phyloP scores from a whole-genome alignment of 2,329 filamentous ascomycete species.

The Aureobasidium sp. region DNA sequence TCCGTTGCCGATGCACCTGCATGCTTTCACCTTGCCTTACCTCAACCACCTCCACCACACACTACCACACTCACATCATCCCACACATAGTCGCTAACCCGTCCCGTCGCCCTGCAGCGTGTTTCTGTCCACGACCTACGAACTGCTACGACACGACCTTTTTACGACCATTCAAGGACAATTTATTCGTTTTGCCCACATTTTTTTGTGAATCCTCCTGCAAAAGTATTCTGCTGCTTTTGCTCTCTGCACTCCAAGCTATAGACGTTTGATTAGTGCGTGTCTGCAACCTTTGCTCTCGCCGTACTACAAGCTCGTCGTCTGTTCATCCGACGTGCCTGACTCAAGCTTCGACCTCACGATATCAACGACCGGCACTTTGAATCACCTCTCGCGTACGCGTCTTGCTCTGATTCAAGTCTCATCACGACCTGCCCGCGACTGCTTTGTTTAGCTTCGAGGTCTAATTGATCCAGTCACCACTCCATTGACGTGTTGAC shows the following conservation, averaged over 20 bases:
- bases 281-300: slow-evolving; percentile 4
- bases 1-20: slow-evolving; percentile 14
- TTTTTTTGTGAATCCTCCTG: slow-evolving; percentile 11
- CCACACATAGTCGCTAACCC: slow-evolving; percentile 14
- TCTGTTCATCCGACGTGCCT: slow-evolving; percentile 6
- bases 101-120: slow-evolving; percentile 13
- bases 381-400: slow-evolving; percentile 11
- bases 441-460: slow-evolving; percentile 10
- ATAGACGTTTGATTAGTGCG: slow-evolving; percentile 11
- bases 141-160: slow-evolving; percentile 15
- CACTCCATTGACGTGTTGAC: slow-evolving; percentile 11
- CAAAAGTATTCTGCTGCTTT: slow-evolving; percentile 5
- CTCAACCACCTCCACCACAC: slow-evolving; percentile 8
- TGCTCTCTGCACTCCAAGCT: slow-evolving; percentile 4
- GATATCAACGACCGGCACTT: slow-evolving; percentile 9
- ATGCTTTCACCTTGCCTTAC: slow-evolving; percentile 13
- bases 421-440: background rate
- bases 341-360: slow-evolving; percentile 5
- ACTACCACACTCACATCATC: slow-evolving; percentile 5
- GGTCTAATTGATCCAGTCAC: background rate
- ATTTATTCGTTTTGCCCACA: slow-evolving; percentile 12
- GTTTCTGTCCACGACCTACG: slow-evolving; percentile 13
- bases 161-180: slow-evolving; percentile 14
- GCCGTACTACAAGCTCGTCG: slow-evolving; percentile 10
- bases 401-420: background rate